phyloP scores from a whole-genome alignment of 2,329 filamentous ascomycete species.

The Arthrobotrys sinensis region DNA sequence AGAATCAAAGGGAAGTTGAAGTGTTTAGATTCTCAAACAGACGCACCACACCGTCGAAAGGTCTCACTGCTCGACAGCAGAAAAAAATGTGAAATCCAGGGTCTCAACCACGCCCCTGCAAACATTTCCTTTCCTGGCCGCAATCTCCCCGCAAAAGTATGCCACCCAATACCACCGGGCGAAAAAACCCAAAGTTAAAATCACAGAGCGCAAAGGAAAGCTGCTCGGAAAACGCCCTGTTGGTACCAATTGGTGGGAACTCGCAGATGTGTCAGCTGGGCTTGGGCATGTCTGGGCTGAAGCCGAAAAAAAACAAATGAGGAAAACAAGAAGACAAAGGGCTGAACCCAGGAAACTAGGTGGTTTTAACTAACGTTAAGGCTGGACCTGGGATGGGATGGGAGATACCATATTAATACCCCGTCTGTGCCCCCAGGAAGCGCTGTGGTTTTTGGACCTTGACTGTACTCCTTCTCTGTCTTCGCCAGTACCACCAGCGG shows the following conservation, averaged over 20 bases:
- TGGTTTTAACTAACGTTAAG: slow-evolving; percentile 26
- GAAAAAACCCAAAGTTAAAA: background rate
- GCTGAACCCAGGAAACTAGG: slow-evolving; percentile 19
- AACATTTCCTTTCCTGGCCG: slow-evolving; percentile 23
- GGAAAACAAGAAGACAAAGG: background rate
- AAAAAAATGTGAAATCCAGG: slow-evolving; percentile 26
- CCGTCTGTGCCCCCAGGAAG: background rate
- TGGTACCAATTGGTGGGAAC: background rate
- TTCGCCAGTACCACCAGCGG: background rate
- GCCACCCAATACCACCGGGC: background rate
- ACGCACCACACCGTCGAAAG: slow-evolving; percentile 25
- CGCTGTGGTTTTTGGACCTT: slow-evolving; percentile 24
- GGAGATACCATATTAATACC: slow-evolving; percentile 42
- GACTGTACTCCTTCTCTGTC: background rate
- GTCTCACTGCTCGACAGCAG: slow-evolving; percentile 20
- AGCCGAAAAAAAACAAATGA: slow-evolving; percentile 17
- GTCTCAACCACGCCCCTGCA: slow-evolving; percentile 43
- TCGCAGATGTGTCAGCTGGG: slow-evolving; percentile 31
- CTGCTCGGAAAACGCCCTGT: slow-evolving; percentile 9
- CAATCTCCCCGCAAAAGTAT: slow-evolving; percentile 49
- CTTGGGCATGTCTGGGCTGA: background rate
- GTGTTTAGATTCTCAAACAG: slow-evolving; percentile 13
- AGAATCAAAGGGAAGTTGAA: background rate
- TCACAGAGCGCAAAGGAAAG: background rate
- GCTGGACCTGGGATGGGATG: too few species aligned